Base-by-base conservation (phyloP, 2,329 filamentous ascomycete genomes). In the Aspergillus ibericus region DNA sequence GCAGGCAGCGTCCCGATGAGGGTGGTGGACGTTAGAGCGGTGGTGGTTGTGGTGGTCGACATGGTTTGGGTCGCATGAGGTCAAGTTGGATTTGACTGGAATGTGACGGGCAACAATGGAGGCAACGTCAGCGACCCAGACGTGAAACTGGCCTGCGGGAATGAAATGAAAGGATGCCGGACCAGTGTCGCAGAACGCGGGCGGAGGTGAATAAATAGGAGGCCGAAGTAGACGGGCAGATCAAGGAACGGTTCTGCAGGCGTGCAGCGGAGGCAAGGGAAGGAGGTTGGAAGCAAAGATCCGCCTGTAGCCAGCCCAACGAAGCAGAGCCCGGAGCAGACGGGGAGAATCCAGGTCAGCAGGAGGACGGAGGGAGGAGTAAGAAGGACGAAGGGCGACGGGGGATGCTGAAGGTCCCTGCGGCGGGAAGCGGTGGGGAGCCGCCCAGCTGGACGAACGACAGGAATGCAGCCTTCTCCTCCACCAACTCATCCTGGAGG, bases 1-100 rank as follows among this genome's bases (percentile, higher is more conserved):
- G 69, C 62, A 51, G 72, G 63, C 42, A 65, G 60, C 13, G 66
- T 65, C 58, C 70, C 70, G 55, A 75, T 65, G 54, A 75, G 68
- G 0, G 69, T 72, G 53, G 71, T 71, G 29, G 71, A 68, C 29
- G 67, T 63, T 53, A 69, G 56, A 54, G 66, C 59, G 34, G 61
- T 62, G 34, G 66, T 64, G 35, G 63, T 65, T 12, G 65, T 63
- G 20, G 61, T 67, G 22, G 66, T 62, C 34, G 66, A 68, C 67
- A 72, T 74, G 42, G 38, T 66, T 61, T 48, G 53, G 59, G 15
- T 58, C 29, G 42, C 59, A 58, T 59, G 34, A 47, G 38, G 38
- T 25, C 29, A 42, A 50, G 47, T 46, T 16, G 32, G 27, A 38
- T 38, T 6, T 8, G 12, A 38, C 35, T 15, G 35, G 6, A 15